Evolutionary conservation across 2,329 filamentous ascomycete species (phyloP), one percentile per base, ranked within the genome.

Genomic region (Magnaporthiopsis rhizophila): DNA sequence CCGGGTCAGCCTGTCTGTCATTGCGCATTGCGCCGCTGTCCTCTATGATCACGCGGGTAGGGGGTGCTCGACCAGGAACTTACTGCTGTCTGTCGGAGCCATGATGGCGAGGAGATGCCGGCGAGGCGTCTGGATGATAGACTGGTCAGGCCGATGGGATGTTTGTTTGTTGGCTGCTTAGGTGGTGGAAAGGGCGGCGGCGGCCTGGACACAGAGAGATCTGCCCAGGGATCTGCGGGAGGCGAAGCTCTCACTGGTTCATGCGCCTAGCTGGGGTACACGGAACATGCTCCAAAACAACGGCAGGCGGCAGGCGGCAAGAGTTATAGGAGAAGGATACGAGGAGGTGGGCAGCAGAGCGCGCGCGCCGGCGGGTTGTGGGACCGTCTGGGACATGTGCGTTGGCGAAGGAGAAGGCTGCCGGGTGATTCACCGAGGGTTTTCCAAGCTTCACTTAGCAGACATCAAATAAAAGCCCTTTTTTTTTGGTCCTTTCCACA

Each of bases 11-110:
- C 53, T n/a, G 45, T 2, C 45, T 9, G 45, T 53, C 45, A 53
- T 53, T 53, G 45, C 45, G 45, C 45, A 18, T 18, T 18, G 30
- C n/a, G 61, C 6, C 3, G 30, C 15, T 24, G 45, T 28, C 32
- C 36, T 30, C 28, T 30, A 8, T 36, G 11, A n/a, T 24, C n/a
- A 7, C 6, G 18, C 34, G 59, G 32, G 58, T 11, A 26, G 36
- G 7, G 65, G 62, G 32, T 21, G 26, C 56, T 34, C 53, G 38
- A 34, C 26, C 28, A 59, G 24, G 57, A 65, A 67, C 66, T 59
- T 70, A 74, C 73, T 73, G 68, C 75, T 79, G 66, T 75, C 76
- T 65, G 70, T 77, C 18, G 76, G 72, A 36, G 74, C 71, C 78
- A 79, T 79, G 64, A 68, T 61, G 58, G 69, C 65, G 58, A 45